Percentiles rank a stretch among this genome's conserved stretches.
Evolutionary conservation across 202 grass and related monocot genomes (phyloP).

Genomic region (Brachypodium distachyon): DNA sequence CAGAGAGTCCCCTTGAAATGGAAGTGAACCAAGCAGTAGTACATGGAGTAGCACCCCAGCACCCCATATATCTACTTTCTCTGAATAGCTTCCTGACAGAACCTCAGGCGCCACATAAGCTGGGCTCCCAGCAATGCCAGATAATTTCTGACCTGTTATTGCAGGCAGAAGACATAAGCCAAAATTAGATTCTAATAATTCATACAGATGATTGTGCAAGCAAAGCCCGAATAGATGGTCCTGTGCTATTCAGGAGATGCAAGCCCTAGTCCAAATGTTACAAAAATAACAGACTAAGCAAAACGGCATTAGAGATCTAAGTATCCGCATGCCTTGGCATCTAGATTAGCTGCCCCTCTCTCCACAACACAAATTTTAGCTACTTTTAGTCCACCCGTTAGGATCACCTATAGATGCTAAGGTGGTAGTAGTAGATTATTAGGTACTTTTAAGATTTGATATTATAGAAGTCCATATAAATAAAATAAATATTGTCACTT

Average conservation of each 20-base stretch:
- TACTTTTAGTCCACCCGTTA: too few species aligned
- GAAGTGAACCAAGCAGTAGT: constrained; percentile 75
- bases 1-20: constrained; percentile 68
- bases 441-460: not conserved
- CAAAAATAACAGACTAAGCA: not conserved
- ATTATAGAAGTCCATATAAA: not conserved
- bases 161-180: constrained; percentile 6
- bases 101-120: constrained; percentile 98
- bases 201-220: not conserved
- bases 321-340: not conserved
- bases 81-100: constrained; percentile 68
- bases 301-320: not conserved
- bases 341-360: not conserved
- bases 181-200: not conserved
- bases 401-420: too few species aligned
- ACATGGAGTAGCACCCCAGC: constrained; percentile 87
- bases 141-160: constrained; percentile 76
- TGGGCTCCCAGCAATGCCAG: constrained; percentile 81
- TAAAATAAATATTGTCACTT: not conserved
- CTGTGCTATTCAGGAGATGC: not conserved
- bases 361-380: too few species aligned
- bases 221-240: not conserved
- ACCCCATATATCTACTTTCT: constrained; percentile 92
- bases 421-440: too few species aligned
- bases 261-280: not conserved